Evolutionary conservation across 2,329 filamentous ascomycete genomes (phyloP).

Genomic region (Trichoderma sp.): DNA sequence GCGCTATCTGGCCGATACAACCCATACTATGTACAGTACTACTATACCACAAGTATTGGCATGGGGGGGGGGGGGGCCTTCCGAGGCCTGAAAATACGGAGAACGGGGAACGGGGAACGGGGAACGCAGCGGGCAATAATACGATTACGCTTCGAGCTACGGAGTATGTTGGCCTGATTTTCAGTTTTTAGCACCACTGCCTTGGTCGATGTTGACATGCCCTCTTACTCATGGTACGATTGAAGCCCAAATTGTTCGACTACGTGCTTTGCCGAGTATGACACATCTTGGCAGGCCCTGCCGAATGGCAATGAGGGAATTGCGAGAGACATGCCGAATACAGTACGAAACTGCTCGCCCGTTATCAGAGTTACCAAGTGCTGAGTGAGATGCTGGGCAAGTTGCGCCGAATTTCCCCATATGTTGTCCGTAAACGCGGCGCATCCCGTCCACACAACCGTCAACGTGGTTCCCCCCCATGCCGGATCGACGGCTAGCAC

Average conservation of each 20-base stretch:
- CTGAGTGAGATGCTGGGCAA: slow-evolving; percentile 1
- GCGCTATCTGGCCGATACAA: neutral
- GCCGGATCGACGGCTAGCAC: slow-evolving; percentile 17
- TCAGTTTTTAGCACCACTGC: neutral
- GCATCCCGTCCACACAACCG: slow-evolving; percentile 17
- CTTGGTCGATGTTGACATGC: neutral
- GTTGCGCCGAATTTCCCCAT: slow-evolving; percentile 10
- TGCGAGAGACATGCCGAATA: neutral
- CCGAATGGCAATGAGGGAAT: neutral
- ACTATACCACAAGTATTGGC: neutral
- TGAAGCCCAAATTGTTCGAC: neutral
- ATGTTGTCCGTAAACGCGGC: neutral
- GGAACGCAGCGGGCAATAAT: neutral
- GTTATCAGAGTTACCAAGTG: slow-evolving; percentile 8
- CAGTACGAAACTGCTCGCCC: too few relatives aligned
- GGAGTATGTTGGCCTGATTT: neutral
- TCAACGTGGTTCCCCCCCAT: slow-evolving; percentile 16
- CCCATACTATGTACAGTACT: too few relatives aligned
- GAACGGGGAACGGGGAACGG: neutral
- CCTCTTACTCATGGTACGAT: slow-evolving; percentile 4
- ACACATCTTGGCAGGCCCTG: neutral
- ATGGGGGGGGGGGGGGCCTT: slow-evolving; percentile 11
- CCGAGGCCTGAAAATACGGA: neutral
- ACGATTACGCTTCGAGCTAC: neutral
- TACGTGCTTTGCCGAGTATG: neutral